Percentiles rank a stretch among this genome's conserved stretches.
These are phyloP conservation scores for Paecilomyces fulvus DNA, from an alignment of 2,329 filamentous ascomycete species.

Conservation along the genomic window DNA sequence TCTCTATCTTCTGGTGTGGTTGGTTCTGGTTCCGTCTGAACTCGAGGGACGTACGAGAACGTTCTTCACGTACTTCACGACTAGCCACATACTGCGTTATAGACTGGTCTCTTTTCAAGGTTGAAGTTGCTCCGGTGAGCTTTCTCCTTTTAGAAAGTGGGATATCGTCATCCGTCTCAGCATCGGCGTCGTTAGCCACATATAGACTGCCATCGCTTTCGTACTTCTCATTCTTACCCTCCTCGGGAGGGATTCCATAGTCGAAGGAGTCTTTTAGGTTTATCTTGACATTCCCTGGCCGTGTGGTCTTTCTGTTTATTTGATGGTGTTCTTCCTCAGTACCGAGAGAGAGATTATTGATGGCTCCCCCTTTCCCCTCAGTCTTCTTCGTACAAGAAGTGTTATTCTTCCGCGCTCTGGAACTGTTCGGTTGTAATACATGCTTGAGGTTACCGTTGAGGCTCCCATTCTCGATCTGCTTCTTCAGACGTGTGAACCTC, in stretches of 20 bases:
- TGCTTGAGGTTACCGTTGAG: not conserved
- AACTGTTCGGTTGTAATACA: not conserved
- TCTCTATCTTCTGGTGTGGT: not conserved
- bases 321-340: not conserved
- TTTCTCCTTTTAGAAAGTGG: conserved; percentile 8
- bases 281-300: not conserved
- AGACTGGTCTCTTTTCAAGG: not conserved
- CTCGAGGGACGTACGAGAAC: not conserved
- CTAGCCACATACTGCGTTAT: not conserved
- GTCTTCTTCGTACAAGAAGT: not conserved
- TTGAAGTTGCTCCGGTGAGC: not conserved
- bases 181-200: conserved; percentile 1
- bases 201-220: conserved; percentile 1
- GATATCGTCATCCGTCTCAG: conserved; percentile 10
- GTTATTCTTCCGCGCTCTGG: not conserved
- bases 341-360: not conserved
- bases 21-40: not conserved
- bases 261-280: not conserved
- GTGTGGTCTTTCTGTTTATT: not conserved
- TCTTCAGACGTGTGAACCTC: conserved; percentile 29
- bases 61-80: not conserved
- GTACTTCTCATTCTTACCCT: not conserved
- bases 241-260: not conserved
- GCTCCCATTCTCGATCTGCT: conserved; percentile 13
- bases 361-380: not conserved